Evolutionary conservation across 1,284 basidiomycete genomes (phyloP).

Genomic region (Vanrija pseudolonga): DNA sequence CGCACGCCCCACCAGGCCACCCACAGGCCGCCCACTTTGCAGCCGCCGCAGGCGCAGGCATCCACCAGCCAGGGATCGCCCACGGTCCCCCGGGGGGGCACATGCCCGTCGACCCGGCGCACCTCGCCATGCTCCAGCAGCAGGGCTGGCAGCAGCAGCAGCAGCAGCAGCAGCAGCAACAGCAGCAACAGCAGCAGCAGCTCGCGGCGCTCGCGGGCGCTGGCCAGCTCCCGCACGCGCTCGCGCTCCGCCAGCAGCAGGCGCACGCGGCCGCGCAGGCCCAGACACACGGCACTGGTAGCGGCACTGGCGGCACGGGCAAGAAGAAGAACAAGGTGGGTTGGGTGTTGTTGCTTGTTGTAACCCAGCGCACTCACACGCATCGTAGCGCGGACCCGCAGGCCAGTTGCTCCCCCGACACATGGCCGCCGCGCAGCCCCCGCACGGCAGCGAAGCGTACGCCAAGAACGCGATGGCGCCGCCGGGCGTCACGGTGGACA

Average conservation of each 20-base stretch:
- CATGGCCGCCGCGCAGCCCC: neutral
- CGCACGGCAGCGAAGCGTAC: constrained; percentile 24
- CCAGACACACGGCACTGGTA: too few species aligned
- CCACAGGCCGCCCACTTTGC: too few species aligned
- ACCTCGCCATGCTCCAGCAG: constrained; percentile 19
- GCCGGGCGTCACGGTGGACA: neutral
- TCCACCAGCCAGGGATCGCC: neutral
- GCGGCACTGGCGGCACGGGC: too few species aligned
- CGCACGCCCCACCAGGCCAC: neutral
- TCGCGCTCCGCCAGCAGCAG: constrained; percentile 1
- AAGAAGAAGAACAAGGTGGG: neutral
- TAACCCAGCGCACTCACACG: neutral
- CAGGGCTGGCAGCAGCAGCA: constrained; percentile 21
- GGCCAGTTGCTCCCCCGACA: constrained; percentile 6
- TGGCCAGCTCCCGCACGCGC: neutral
- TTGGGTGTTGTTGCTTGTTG: neutral
- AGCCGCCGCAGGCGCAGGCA: too few species aligned
- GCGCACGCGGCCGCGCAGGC: neutral
- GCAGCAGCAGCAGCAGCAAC: neutral
- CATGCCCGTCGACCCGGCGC: constrained; percentile 6
- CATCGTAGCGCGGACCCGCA: neutral
- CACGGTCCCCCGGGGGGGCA: neutral
- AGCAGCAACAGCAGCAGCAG: constrained; percentile 18
- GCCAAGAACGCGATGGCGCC: constrained; percentile 26
- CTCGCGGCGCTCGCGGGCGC: constrained; percentile 7